Base-by-base conservation (phyloP, 1,139 yeast genomes). In the Yamadazyma dendronema region DNA sequence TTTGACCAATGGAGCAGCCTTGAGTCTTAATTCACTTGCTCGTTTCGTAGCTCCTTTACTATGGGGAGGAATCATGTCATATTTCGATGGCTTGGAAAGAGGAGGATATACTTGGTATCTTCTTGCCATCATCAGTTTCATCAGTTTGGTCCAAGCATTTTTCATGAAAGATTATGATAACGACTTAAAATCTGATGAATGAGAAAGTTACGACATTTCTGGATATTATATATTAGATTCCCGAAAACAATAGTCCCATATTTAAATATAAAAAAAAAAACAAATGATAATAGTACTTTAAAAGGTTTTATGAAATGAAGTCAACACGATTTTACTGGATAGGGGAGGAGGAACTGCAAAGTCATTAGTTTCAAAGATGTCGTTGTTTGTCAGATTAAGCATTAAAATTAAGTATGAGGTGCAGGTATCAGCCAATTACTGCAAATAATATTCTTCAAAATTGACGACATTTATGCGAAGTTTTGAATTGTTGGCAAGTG, bases 1-100 rank as follows among this genome's bases (percentile, higher is more conserved):
- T 0, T 66, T 72, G 42, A 64, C 76, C 28, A 76, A 76, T 52
- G 77, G 79, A 12, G 57, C 70, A 10, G 65, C 77, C 2, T 59
- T 75, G 48, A 69, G 77, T 40, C 63, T 74, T 33, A 62, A 74
- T 15, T 72, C 85, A 1, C 57, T 74, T 28, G 81, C 84, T 0
- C 57, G 86, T 43, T 79, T 76, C 38, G 31, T 75, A 1, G 85
- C 81, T 3, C 87, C 87, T 0, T 54, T 79, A 13, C 28, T 65
- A 2, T 79, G 83, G 81, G 86, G 86, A 9, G 60, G 57, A 36
- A 48, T 80, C 30, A 77, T 79, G 72, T 63, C 81, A 2, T 61
- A 61, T 44, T 69, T 72, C 17, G 74, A 76, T 44, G 53, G 51
- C n/a, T 47, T 56, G 23, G 61, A 66, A 9, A 53, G 65, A 30